These are phyloP conservation scores for Blepharisma stoltei DNA, from an alignment of 73 alveolate genomes.

Conservation along the genomic window DNA sequence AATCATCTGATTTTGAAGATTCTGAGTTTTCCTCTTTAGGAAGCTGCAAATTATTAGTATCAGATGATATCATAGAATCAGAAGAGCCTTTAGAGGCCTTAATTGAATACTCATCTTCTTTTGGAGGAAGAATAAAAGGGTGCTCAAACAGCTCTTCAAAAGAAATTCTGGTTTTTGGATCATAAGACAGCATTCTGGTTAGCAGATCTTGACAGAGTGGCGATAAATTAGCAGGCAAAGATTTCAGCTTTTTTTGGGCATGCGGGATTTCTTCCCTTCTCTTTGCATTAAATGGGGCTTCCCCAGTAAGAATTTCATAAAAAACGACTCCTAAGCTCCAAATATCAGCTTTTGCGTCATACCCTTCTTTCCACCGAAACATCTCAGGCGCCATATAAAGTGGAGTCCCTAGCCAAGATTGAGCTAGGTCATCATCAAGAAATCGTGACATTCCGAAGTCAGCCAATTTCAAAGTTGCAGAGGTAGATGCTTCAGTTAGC, in stretches of 20 bases:
- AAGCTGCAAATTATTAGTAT: background rate
- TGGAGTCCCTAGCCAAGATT: slow-evolving; percentile 26
- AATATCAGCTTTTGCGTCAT: slow-evolving; percentile 22
- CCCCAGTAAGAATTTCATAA: slow-evolving; percentile 25
- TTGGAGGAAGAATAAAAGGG: background rate
- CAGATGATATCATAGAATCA: background rate
- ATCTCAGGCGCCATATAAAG: slow-evolving; percentile 33
- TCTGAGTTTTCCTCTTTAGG: slow-evolving; percentile 1
- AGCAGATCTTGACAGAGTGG: slow-evolving; percentile 12
- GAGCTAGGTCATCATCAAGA: slow-evolving; percentile 10
- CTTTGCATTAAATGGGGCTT: slow-evolving; percentile 1
- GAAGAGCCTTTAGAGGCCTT: no score
- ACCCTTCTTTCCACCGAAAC: slow-evolving; percentile 16
- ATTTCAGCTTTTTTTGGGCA: slow-evolving; percentile 12
- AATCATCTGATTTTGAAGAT: background rate
- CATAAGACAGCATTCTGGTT: background rate
- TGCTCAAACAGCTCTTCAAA: slow-evolving; percentile 21
- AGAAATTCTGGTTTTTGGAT: slow-evolving; percentile 16
- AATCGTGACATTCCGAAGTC: slow-evolving; percentile 30
- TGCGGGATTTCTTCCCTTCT: slow-evolving; percentile 12
- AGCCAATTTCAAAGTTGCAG: slow-evolving; percentile 22
- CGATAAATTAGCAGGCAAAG: background rate
- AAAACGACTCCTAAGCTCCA: slow-evolving; percentile 26
- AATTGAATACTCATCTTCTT: background rate
- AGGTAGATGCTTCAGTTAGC: slow-evolving; percentile 9